phyloP scores from a whole-genome alignment of 257 asterid species.

The Gentiana macrophylla region DNA sequence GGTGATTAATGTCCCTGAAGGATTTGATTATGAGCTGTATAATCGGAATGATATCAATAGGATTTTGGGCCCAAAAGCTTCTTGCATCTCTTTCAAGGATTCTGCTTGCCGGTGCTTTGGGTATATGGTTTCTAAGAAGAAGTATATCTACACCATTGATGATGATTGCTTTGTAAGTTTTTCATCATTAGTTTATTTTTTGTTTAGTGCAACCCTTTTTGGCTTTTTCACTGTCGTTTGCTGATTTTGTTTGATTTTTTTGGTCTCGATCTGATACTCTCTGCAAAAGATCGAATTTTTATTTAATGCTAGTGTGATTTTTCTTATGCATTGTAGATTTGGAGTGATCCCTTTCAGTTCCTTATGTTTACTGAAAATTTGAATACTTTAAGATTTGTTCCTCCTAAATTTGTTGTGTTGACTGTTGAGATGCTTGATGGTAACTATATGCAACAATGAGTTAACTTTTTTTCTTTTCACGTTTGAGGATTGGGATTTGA shows the following conservation, averaged over 20 bases:
- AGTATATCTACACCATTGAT: constrained; percentile 66
- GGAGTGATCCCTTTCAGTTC: too few relatives aligned
- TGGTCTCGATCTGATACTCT: constrained; percentile 9
- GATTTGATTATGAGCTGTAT: constrained; percentile 60
- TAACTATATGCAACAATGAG: too few relatives aligned
- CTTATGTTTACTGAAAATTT: too few relatives aligned
- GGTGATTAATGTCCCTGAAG: constrained; percentile 51
- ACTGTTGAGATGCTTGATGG: too few relatives aligned
- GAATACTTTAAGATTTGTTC: too few relatives aligned
- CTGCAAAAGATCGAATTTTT: constrained; percentile 1
- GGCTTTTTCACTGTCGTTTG: not conserved
- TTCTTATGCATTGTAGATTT: not conserved
- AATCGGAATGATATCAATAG: constrained; percentile 58
- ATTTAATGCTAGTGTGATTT: not conserved
- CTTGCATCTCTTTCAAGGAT: constrained; percentile 78
- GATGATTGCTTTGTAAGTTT: constrained; percentile 67
- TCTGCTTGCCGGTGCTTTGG: constrained; percentile 84
- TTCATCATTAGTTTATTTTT: not conserved
- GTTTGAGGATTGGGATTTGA: too few relatives aligned
- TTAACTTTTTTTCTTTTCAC: too few relatives aligned
- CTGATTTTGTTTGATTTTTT: not conserved
- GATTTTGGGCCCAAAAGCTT: constrained; percentile 56
- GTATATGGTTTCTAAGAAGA: constrained; percentile 64
- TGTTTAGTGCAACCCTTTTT: not conserved
- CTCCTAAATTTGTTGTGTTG: too few relatives aligned